These are phyloP conservation scores for Areca catechu DNA, from an alignment of 176 grass and related monocot genomes.

Conservation along the genomic window DNA sequence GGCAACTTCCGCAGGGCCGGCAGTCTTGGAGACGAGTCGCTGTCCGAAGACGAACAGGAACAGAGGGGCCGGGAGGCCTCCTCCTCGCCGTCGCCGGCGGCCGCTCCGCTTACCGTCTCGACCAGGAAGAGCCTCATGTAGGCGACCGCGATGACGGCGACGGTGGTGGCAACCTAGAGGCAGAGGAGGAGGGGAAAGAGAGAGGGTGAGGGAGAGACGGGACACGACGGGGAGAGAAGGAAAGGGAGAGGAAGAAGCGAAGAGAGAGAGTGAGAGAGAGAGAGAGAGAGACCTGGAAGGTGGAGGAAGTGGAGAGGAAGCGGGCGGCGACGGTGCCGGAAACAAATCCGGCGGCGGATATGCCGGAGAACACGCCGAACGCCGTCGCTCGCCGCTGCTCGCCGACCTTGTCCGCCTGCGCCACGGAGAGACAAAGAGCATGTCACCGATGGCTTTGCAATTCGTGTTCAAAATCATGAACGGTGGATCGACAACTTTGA, in stretches of 20 bases:
- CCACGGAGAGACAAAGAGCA: too few relatives aligned
- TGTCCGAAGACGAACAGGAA: conserved; percentile 21
- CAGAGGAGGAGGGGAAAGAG: too few relatives aligned
- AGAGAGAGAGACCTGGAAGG: conserved; percentile 43
- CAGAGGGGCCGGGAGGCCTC: conserved; percentile 43
- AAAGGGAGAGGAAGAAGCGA: too few relatives aligned
- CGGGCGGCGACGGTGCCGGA: conserved; percentile 66
- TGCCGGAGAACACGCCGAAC: conserved; percentile 66
- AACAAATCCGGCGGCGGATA: conserved; percentile 68
- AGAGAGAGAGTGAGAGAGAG: not conserved
- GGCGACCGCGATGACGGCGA: conserved; percentile 30
- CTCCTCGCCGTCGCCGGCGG: conserved; percentile 21
- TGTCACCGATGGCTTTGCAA: too few relatives aligned
- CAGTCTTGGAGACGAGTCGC: conserved; percentile 28
- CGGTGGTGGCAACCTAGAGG: conserved; percentile 31
- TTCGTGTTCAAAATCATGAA: too few relatives aligned
- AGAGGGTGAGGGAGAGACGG: too few relatives aligned
- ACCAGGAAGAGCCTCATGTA: conserved; percentile 58
- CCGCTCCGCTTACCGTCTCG: conserved; percentile 30
- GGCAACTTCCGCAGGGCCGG: conserved; percentile 28
- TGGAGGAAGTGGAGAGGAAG: conserved; percentile 70
- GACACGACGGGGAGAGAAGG: too few relatives aligned
- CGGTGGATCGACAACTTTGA: too few relatives aligned
- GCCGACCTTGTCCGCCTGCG: conserved; percentile 62
- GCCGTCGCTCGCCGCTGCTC: conserved; percentile 35